Conservation (phyloP, 345 rosid species). For the Moricandia arvensis region DNA sequence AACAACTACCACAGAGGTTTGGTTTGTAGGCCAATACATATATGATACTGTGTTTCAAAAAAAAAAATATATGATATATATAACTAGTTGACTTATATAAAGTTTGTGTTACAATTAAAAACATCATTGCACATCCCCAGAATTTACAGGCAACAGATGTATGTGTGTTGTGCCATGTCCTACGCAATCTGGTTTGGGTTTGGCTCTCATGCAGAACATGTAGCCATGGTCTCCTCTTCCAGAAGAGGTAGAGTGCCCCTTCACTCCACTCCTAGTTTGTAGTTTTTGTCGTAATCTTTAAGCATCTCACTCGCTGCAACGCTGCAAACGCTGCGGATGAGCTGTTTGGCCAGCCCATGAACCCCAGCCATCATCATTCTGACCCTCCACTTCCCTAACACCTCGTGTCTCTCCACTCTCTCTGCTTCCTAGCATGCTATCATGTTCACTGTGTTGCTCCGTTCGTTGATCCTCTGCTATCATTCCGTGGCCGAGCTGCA, state of each 20-base stretch:
- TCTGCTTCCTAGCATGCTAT: slow-evolving; percentile 75
- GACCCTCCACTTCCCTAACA: slow-evolving; percentile 67
- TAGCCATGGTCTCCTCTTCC: slow-evolving; percentile 70
- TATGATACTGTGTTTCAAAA: too few species aligned
- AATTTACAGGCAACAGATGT: slow-evolving; percentile 32
- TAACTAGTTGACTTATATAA: slow-evolving; percentile 5
- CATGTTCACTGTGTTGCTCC: slow-evolving; percentile 83
- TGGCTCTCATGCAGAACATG: slow-evolving; percentile 73
- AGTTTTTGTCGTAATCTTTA: slow-evolving; percentile 49
- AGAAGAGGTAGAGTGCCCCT: slow-evolving; percentile 62
- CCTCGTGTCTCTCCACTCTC: slow-evolving; percentile 83
- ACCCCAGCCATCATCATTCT: slow-evolving; percentile 71
- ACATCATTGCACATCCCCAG: slow-evolving; percentile 29
- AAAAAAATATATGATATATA: slow-evolving; percentile 13
- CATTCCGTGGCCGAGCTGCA: slow-evolving; percentile 53
- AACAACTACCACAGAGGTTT: too few species aligned
- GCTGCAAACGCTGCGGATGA: slow-evolving; percentile 41
- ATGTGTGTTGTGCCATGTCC: not conserved
- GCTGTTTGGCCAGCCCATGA: slow-evolving; percentile 45
- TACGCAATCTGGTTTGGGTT: slow-evolving; percentile 27
- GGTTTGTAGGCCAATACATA: too few species aligned
- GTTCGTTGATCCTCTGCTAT: slow-evolving; percentile 68
- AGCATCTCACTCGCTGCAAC: slow-evolving; percentile 40
- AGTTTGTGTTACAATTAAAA: slow-evolving; percentile 29
- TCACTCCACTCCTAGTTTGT: slow-evolving; percentile 47